phyloP scores from a whole-genome alignment of 495 filamentous ascomycete genomes.

The Aspergillus mulundensis region DNA sequence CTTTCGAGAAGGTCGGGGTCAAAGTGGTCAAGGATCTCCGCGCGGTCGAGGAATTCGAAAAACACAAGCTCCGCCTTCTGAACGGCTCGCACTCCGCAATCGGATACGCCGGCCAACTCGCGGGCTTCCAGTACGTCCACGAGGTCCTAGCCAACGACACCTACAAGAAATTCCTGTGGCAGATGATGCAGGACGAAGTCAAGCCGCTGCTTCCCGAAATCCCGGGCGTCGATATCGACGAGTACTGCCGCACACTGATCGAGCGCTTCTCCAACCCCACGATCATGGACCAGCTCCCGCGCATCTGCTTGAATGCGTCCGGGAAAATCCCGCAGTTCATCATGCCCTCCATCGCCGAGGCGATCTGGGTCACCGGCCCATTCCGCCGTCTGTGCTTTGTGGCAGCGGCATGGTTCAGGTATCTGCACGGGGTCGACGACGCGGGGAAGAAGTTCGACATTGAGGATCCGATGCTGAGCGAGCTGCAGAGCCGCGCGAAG shows the following conservation, averaged over 20 bases:
- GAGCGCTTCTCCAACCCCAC: slow-evolving; percentile 49
- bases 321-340: slow-evolving; percentile 51
- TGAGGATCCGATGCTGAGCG: slow-evolving; percentile 42
- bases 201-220: slow-evolving; percentile 43
- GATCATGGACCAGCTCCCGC: slow-evolving; percentile 45
- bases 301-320: slow-evolving; percentile 42
- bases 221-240: slow-evolving; percentile 42
- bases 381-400: slow-evolving; percentile 44
- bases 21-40: slow-evolving; percentile 45
- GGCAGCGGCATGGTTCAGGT: slow-evolving; percentile 44
- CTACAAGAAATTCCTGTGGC: slow-evolving; percentile 39
- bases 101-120: slow-evolving; percentile 42
- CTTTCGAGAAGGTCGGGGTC: slow-evolving; percentile 44
- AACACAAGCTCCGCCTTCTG: slow-evolving; percentile 47
- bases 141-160: slow-evolving; percentile 42
- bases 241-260: slow-evolving; percentile 43
- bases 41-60: slow-evolving; percentile 45
- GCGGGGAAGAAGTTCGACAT: slow-evolving; percentile 34
- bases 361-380: slow-evolving; percentile 40
- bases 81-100: slow-evolving; percentile 46
- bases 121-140: slow-evolving; percentile 45
- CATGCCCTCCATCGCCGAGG: slow-evolving; percentile 48
- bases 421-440: slow-evolving; percentile 43
- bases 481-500: slow-evolving; percentile 38
- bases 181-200: slow-evolving; percentile 49